phyloP scores from a whole-genome alignment of 495 filamentous ascomycete species.

The Pyrenopolyporus hunteri region DNA sequence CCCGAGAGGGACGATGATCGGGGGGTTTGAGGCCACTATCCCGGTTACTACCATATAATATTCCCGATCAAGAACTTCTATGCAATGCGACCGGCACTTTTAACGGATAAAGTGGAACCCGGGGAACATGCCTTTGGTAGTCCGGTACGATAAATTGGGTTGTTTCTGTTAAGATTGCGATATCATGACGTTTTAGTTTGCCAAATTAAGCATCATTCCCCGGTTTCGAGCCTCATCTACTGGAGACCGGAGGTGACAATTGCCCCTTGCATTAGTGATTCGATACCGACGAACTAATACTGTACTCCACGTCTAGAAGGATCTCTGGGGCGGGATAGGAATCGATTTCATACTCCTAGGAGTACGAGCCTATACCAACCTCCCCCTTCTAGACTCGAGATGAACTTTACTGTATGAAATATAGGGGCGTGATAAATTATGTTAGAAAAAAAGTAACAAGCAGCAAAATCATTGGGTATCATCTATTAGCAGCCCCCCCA shows the following conservation, averaged over 20 bases:
- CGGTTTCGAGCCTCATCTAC: conserved; percentile 5
- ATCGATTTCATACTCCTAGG: no score
- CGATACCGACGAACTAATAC: no score
- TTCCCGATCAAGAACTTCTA: not conserved
- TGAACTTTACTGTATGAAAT: no score
- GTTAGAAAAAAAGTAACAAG: no score
- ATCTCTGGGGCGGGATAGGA: no score
- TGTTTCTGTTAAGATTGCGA: not conserved
- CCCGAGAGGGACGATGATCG: not conserved
- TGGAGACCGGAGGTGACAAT: not conserved
- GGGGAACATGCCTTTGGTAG: not conserved
- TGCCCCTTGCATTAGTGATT: conserved; percentile 8
- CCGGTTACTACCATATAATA: conserved; percentile 2
- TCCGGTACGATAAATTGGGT: not conserved
- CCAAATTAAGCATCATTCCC: not conserved
- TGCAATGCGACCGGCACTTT: not conserved
- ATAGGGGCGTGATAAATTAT: no score
- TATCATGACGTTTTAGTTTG: not conserved
- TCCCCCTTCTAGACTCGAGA: no score
- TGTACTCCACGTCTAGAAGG: no score
- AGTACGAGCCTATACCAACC: no score
- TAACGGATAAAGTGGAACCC: not conserved
- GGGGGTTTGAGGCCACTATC: not conserved
- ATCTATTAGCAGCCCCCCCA: not conserved
- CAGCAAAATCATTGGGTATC: no score